These are phyloP conservation scores for Aspergillus avenaceus DNA, from an alignment of 495 filamentous ascomycete species.

Conservation along the genomic window DNA sequence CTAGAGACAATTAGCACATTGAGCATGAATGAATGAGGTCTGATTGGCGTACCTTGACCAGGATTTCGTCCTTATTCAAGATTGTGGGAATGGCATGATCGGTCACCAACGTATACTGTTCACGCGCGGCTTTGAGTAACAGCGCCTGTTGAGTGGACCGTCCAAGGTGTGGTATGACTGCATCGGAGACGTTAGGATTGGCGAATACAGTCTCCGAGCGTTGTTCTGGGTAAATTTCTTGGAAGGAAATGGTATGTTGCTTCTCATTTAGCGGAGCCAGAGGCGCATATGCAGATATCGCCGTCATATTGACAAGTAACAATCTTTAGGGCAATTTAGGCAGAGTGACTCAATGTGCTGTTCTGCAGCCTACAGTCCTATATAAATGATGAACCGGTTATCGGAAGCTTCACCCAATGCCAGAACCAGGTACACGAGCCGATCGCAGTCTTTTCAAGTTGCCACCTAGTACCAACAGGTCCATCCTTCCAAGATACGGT, in stretches of 20 bases:
- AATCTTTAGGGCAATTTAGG: not conserved
- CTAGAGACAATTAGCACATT: slow-evolving; percentile 17
- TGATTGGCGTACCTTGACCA: slow-evolving; percentile 43
- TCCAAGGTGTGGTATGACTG: not conserved
- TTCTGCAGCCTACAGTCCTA: not conserved
- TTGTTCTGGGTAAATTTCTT: slow-evolving; percentile 7
- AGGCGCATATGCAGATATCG: slow-evolving; percentile 4
- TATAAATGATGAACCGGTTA: not conserved
- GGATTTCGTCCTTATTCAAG: slow-evolving; percentile 45
- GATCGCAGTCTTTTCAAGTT: not conserved
- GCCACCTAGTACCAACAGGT: not conserved
- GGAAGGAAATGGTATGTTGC: slow-evolving; percentile 8
- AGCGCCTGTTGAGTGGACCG: slow-evolving; percentile 27
- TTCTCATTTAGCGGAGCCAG: slow-evolving; percentile 8
- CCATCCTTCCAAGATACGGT: not conserved
- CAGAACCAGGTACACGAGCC: not conserved
- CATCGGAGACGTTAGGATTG: not conserved
- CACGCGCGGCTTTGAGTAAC: slow-evolving; percentile 29
- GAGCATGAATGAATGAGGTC: too few species aligned
- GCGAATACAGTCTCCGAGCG: slow-evolving; percentile 1
- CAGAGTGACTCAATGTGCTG: not conserved
- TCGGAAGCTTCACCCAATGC: not conserved
- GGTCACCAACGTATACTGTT: slow-evolving; percentile 38
- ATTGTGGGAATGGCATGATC: slow-evolving; percentile 48
- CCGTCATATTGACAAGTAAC: slow-evolving; percentile 3